Percentiles rank a stretch among this genome's conserved stretches.
These are phyloP conservation scores for Fusarium nodosum DNA, from an alignment of 2,329 filamentous ascomycete genomes.

Conservation along the genomic window DNA sequence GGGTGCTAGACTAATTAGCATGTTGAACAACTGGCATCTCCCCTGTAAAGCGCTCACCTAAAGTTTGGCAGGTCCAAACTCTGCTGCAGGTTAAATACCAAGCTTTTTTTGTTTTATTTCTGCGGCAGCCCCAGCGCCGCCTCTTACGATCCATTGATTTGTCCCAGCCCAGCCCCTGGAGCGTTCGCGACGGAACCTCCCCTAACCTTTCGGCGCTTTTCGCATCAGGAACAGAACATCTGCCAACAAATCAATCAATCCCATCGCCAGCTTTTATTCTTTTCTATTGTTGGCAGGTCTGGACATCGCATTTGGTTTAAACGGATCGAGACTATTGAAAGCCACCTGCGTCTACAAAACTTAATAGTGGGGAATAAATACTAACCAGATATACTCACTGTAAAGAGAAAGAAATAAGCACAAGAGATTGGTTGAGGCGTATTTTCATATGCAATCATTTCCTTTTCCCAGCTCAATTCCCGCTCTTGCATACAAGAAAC, in stretches of 20 bases:
- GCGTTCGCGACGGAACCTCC: slow-evolving; percentile 1
- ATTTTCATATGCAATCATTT: slow-evolving; percentile 28
- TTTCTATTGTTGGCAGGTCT: not conserved
- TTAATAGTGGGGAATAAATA: not conserved
- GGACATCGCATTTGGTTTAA: slow-evolving; percentile 1
- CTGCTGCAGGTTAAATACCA: slow-evolving; percentile 10
- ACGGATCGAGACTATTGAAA: slow-evolving; percentile 7
- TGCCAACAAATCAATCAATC: not conserved
- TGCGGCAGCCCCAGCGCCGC: not conserved
- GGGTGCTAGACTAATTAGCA: not conserved
- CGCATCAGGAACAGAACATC: not conserved
- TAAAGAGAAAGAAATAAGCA: not conserved
- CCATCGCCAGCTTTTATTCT: not conserved
- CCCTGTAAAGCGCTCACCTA: slow-evolving; percentile 1
- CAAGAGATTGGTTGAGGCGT: slow-evolving; percentile 14
- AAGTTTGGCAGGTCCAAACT: slow-evolving; percentile 13
- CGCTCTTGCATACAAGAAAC: slow-evolving; percentile 11
- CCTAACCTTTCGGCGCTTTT: not conserved
- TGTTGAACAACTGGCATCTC: slow-evolving; percentile 2
- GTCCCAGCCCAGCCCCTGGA: slow-evolving; percentile 5
- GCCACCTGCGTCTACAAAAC: slow-evolving; percentile 7
- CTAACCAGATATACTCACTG: not conserved
- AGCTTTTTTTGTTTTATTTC: slow-evolving; percentile 1
- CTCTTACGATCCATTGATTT: not conserved
- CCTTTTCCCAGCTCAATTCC: slow-evolving; percentile 20